Percentiles rank a stretch among this genome's conserved stretches.
Evolutionary conservation across 83 land plant genomes (phyloP).

Genomic region (Thuja plicata): DNA sequence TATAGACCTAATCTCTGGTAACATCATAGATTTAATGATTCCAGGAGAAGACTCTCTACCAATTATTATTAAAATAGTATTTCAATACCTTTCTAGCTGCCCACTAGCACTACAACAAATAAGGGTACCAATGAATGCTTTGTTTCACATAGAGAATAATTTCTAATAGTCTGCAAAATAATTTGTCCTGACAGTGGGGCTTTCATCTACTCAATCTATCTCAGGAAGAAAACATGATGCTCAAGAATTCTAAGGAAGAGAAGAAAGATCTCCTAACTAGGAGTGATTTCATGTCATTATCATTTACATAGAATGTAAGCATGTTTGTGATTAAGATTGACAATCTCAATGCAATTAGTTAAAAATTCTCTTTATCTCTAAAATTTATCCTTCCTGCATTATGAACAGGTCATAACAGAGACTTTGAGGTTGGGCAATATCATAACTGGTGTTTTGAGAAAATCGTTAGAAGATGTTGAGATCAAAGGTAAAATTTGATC

Average conservation of each 20-base stretch:
- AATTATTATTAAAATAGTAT: constrained; percentile 43
- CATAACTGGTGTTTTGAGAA: constrained; percentile 58
- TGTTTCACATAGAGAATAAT: background rate
- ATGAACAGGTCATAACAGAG: constrained; percentile 53
- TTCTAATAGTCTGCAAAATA: background rate
- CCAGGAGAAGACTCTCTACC: constrained; percentile 70
- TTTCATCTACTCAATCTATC: background rate
- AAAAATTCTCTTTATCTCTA: too few relatives aligned
- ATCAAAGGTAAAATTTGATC: constrained; percentile 25
- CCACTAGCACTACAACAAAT: constrained; percentile 50
- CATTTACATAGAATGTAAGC: constrained; percentile 60
- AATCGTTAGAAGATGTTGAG: constrained; percentile 48
- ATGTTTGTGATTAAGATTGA: background rate
- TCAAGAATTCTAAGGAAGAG: constrained; percentile 29
- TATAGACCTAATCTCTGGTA: constrained; percentile 33
- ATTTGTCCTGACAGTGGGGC: background rate
- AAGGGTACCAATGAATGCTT: constrained; percentile 27
- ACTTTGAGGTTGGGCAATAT: constrained; percentile 63
- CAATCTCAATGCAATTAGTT: background rate
- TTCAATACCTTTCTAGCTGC: constrained; percentile 54
- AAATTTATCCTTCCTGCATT: background rate
- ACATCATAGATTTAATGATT: constrained; percentile 31
- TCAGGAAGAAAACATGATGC: constrained; percentile 59
- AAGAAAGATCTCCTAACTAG: constrained; percentile 27
- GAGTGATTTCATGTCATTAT: constrained; percentile 48